Evolutionary conservation across 164 flowering plant species (phyloP).

Genomic region (Aristolochia fimbriata): DNA sequence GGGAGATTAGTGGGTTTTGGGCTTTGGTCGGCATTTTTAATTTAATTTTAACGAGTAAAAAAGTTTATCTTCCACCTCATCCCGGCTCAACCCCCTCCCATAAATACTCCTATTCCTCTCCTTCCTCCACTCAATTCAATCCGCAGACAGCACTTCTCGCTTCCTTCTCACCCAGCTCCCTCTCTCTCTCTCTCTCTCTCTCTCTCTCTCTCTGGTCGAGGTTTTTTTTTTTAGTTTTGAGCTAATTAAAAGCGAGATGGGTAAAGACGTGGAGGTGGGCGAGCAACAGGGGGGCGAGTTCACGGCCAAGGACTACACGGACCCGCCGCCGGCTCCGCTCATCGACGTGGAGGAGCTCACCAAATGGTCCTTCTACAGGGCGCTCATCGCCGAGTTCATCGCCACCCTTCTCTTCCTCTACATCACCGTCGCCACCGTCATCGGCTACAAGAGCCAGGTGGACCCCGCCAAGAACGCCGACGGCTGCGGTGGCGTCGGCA

Average conservation of each 20-base stretch:
- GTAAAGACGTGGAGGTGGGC: conserved; percentile 32
- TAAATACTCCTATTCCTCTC: neutral
- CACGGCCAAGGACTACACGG: conserved; percentile 45
- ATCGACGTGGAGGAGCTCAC: conserved; percentile 32
- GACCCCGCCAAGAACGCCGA: conserved; percentile 8
- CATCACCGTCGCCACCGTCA: conserved; percentile 48
- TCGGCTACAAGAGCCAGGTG: conserved; percentile 42
- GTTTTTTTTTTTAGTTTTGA: neutral
- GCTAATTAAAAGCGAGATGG: conserved; percentile 19
- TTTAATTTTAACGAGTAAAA: neutral
- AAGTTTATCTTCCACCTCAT: too few species aligned
- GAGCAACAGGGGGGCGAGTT: conserved; percentile 16
- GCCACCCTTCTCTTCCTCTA: conserved; percentile 59
- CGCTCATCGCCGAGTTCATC: conserved; percentile 54
- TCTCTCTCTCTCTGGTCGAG: neutral
- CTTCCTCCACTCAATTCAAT: too few species aligned
- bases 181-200: neutral
- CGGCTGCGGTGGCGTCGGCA: conserved; percentile 49
- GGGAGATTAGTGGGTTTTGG: conserved; percentile 3
- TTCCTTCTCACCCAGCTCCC: neutral
- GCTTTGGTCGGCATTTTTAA: conserved; percentile 10
- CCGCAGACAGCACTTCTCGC: neutral
- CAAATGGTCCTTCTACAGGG: conserved; percentile 55
- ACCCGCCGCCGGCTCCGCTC: conserved; percentile 61
- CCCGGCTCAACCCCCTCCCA: neutral